phyloP scores from a whole-genome alignment of 2,329 filamentous ascomycete genomes.

The Aspergillus floridensis region DNA sequence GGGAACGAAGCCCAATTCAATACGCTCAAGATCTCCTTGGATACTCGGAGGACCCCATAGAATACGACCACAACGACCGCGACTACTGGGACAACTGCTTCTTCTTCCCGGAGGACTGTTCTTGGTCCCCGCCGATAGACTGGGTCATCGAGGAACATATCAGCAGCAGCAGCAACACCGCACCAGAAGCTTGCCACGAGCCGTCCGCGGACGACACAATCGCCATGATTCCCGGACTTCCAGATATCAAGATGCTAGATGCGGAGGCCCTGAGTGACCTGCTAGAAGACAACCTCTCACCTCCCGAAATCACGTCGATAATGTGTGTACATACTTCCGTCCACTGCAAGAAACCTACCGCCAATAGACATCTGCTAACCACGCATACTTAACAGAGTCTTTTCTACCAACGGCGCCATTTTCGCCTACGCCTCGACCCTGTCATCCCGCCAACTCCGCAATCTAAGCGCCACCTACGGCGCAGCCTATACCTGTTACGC shows the following conservation, averaged over 20 bases:
- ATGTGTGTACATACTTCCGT: constrained; percentile 28
- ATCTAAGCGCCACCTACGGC: constrained; percentile 44
- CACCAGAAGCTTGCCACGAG: constrained; percentile 14
- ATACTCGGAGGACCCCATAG: constrained; percentile 41
- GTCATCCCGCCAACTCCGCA: constrained; percentile 40
- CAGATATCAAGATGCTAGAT: constrained; percentile 45
- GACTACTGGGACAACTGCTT: constrained; percentile 45
- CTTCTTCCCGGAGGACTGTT: constrained; percentile 46
- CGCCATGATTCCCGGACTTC: constrained; percentile 42
- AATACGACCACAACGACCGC: constrained; percentile 44
- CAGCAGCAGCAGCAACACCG: constrained; percentile 14
- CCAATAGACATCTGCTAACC: constrained; percentile 6
- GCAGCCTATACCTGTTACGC: constrained; percentile 45
- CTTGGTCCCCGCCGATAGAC: constrained; percentile 36
- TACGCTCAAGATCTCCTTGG: constrained; percentile 42
- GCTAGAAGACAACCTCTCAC: constrained; percentile 43
- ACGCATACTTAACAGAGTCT: constrained; percentile 31
- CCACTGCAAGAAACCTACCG: not conserved
- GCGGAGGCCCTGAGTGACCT: constrained; percentile 42
- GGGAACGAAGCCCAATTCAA: constrained; percentile 39
- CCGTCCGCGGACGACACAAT: constrained; percentile 20
- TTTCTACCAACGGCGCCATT: constrained; percentile 45
- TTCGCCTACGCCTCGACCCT: constrained; percentile 44
- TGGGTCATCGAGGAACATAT: constrained; percentile 28
- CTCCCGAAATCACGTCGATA: constrained; percentile 45